These are phyloP conservation scores for Lichtheimia ornata DNA, from an alignment of 371 early-diverging fungal species.

Conservation along the genomic window DNA sequence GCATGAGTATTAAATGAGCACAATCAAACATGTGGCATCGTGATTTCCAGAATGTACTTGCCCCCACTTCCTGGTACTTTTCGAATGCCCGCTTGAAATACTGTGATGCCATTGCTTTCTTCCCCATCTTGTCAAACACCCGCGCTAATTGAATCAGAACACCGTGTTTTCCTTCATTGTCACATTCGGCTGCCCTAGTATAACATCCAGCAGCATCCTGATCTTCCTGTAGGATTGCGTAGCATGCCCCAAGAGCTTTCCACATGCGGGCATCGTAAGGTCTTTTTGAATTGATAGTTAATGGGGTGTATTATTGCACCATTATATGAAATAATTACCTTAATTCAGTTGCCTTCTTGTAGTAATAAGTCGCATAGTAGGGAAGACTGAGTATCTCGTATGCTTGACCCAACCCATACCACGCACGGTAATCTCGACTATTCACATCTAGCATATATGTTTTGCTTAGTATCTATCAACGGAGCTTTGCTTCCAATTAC, in stretches of 20 bases:
- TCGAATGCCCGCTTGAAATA: conserved; percentile 61
- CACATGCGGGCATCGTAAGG: conserved; percentile 84
- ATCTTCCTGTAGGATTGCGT: conserved; percentile 52
- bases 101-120: conserved; percentile 52
- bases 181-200: conserved; percentile 63
- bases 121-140: conserved; percentile 57
- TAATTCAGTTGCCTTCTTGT: conserved; percentile 75
- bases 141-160: conserved; percentile 59
- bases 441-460: conserved; percentile 61
- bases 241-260: conserved; percentile 74
- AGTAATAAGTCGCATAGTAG: conserved; percentile 85
- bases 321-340: conserved; percentile 26
- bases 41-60: conserved; percentile 13
- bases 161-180: conserved; percentile 43
- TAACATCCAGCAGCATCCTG: conserved; percentile 69
- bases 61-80: conserved; percentile 39
- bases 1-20: background rate
- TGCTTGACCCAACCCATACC: conserved; percentile 92
- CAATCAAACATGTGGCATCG: background rate
- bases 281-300: conserved; percentile 22
- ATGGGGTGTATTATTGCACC: background rate
- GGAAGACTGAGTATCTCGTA: conserved; percentile 85
- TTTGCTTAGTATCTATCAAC: background rate
- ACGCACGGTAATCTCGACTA: conserved; percentile 87
- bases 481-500: conserved; percentile 19